Evolutionary conservation across 2,329 filamentous ascomycete species (phyloP), one percentile per base, ranked within the genome.

Genomic region (Escovopsis sp.): DNA sequence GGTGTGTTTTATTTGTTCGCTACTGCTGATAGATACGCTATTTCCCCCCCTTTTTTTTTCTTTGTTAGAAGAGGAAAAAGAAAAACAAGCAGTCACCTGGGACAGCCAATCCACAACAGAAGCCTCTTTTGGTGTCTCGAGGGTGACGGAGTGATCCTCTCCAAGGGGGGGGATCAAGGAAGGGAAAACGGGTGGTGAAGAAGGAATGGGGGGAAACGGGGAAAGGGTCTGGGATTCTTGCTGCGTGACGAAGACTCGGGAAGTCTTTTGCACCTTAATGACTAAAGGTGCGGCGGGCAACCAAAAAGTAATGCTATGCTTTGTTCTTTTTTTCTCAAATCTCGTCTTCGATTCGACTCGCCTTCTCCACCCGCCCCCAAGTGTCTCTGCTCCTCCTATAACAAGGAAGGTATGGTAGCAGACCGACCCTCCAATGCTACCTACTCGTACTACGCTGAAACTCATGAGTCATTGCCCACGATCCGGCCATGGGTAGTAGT

Each of bases 281-380:
- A 48, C 52, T 50, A 47, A 51, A 59, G 60, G 57, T 61, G 60
- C 50, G 54, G 55, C 49, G 57, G 61, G 55, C 55, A 59, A 59
- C 59, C 55, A 63, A 64, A 39, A 64, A 64, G 61, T 64, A 64
- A 64, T 62, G 61, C 60, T 58, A 61, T 51, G 56, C 55, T 54
- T 58, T 54, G 54, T 55, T 49, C 51, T 53, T 50, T 54, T 54
- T 55, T 52, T 61, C 58, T 57, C 59, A 59, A 58, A 58, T 55
- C 28, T 32, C 28, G 28, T 32, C 28, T 11, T 32, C 28, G 10
- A 30, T 30, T 30, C 28, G 28, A 30, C 28, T 10, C 11, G 8
- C 28, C 8, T 32, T 9, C 3, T 32, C 28, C 7, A 3, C 11
- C 7, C 28, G 7, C 23, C 23, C 23, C 3, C 2, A 4, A 4